A percentile compares a stretch with the other conserved stretches of the same genome.
These are phyloP conservation scores for Musa itinerans DNA, from an alignment of 176 grass and related monocot species.

Conservation along the genomic window DNA sequence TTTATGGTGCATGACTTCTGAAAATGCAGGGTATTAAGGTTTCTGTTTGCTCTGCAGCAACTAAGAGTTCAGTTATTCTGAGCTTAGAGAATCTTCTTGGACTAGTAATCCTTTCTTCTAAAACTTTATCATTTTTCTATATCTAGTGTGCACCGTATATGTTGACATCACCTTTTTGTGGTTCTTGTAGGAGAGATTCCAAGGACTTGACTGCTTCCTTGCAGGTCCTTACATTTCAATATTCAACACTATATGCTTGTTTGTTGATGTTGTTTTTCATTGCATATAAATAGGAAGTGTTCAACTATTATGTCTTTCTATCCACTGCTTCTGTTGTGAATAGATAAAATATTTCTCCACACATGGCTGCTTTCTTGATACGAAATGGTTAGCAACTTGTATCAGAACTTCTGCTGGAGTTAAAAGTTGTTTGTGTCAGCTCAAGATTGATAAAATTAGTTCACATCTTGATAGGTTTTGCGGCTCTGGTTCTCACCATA, in stretches of 20 bases:
- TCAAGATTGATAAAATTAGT: no score
- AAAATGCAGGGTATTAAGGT: slow-evolving; percentile 84
- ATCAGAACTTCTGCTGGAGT: no score
- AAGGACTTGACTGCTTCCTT: slow-evolving; percentile 86
- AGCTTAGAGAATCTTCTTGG: slow-evolving; percentile 91
- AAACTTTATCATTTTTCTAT: slow-evolving; percentile 19
- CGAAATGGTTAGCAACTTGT: no score
- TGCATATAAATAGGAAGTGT: no score
- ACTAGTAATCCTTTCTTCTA: slow-evolving; percentile 48
- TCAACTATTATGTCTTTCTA: no score
- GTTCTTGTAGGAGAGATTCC: slow-evolving; percentile 63
- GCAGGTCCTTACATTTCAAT: slow-evolving; percentile 43
- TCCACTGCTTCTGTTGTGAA: no score
- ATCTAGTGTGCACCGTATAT: slow-evolving; percentile 1
- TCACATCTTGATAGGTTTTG: no score
- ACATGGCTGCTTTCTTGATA: no score
- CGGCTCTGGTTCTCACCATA: neutral
- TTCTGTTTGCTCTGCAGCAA: slow-evolving; percentile 94
- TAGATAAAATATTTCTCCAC: no score
- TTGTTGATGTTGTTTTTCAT: neutral
- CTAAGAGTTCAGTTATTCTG: slow-evolving; percentile 89
- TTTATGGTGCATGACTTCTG: neutral
- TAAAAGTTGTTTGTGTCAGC: neutral
- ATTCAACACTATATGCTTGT: slow-evolving; percentile 1
- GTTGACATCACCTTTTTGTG: slow-evolving; percentile 14